phyloP scores from a whole-genome alignment of 2,329 filamentous ascomycete genomes.

The Sporothrix pallida region DNA sequence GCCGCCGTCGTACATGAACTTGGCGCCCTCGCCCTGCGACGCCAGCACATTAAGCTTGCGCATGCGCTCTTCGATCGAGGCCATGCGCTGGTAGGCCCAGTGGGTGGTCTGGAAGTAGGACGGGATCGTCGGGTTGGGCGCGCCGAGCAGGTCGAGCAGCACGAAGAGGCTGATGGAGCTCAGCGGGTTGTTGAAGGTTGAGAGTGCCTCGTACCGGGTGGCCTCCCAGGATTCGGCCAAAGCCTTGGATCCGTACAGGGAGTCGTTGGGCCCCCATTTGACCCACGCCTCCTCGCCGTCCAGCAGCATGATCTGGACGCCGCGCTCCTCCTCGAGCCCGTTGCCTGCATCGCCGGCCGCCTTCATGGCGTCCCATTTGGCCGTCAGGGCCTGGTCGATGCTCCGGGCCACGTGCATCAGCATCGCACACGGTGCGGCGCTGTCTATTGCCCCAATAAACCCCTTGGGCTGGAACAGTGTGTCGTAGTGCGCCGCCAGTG shows the following conservation, averaged over 20 bases:
- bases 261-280: constrained; percentile 79
- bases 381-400: constrained; percentile 78
- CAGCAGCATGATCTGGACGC: constrained; percentile 85
- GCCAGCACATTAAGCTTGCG: constrained; percentile 60
- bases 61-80: constrained; percentile 68
- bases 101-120: constrained; percentile 80
- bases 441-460: constrained; percentile 93
- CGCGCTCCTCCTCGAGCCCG: constrained; percentile 74
- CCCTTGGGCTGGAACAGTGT: constrained; percentile 78
- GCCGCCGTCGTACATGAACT: constrained; percentile 70
- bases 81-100: constrained; percentile 77
- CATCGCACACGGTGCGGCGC: constrained; percentile 92
- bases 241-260: constrained; percentile 81
- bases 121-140: constrained; percentile 66
- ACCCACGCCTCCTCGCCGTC: constrained; percentile 95
- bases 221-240: constrained; percentile 83
- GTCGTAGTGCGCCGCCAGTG: constrained; percentile 93
- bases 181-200: constrained; percentile 76
- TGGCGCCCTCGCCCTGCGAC: constrained; percentile 48
- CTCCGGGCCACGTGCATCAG: constrained; percentile 83
- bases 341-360: constrained; percentile 59
- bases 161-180: constrained; percentile 76
- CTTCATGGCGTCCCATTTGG: constrained; percentile 79
- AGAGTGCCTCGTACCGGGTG: constrained; percentile 69
- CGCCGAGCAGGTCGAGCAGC: constrained; percentile 64